A percentile compares a stretch with the other conserved stretches of the same genome.
Evolutionary conservation across 495 filamentous ascomycete genomes (phyloP).

Genomic region (Talaromyces liani): DNA sequence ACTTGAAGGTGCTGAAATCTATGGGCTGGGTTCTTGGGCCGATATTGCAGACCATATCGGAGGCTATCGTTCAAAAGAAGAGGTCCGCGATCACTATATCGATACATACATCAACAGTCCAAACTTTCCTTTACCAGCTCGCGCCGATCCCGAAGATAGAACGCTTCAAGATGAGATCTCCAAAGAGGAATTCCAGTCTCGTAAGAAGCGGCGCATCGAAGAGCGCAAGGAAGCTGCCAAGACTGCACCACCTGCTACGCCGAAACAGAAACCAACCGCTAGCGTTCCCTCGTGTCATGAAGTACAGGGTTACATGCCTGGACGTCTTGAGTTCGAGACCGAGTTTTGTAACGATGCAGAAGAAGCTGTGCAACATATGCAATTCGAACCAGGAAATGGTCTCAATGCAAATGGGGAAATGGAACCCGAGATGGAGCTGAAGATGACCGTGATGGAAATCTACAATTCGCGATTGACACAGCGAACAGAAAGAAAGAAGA

Average conservation of each 20-base stretch:
- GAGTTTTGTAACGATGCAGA: constrained; percentile 98
- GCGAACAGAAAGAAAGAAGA: constrained; percentile 90
- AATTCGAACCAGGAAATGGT: constrained; percentile 94
- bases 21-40: constrained; percentile 93
- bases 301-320: constrained; percentile 97
- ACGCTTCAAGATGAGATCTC: constrained; percentile 69
- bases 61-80: constrained; percentile 86
- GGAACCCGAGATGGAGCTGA: constrained; percentile 93
- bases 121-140: constrained; percentile 77
- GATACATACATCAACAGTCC: constrained; percentile 77
- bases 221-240: constrained; percentile 82
- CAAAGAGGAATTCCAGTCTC: constrained; percentile 84
- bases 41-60: constrained; percentile 98
- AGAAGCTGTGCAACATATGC: constrained; percentile 95
- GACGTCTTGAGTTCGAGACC: constrained; percentile 93
- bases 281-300: constrained; percentile 94
- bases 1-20: constrained; percentile 94
- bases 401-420: constrained; percentile 77
- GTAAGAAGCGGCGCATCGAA: constrained; percentile 93
- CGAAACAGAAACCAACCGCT: constrained; percentile 92
- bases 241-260: constrained; percentile 72
- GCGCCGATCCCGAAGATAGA: constrained; percentile 73
- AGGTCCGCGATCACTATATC: constrained; percentile 89
- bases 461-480: constrained; percentile 91
- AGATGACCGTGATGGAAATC: constrained; percentile 97